Base-by-base conservation (phyloP, 192 early-diverging fungal genomes). In the Coemansia sp. region DNA sequence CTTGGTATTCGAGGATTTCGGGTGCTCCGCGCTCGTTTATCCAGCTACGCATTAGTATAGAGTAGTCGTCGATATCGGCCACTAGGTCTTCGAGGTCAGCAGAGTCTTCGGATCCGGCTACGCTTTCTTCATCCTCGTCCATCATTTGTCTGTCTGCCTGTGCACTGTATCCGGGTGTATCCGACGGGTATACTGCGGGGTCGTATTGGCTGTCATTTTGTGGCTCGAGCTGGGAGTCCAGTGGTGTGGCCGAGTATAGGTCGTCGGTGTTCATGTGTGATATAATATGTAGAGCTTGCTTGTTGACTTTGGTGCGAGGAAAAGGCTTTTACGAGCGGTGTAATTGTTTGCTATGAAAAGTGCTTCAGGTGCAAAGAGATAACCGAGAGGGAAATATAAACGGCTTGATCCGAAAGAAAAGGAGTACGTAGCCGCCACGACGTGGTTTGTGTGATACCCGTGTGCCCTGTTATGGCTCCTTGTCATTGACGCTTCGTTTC, bases 21-120 rank as follows among this genome's bases (percentile, higher is more conserved):
- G 66, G 65, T 30, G 65, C 52, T 26, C 37, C 52, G 11, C 66
- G 56, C 35, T 69, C 65, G 54, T 76, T 69, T 7, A 64, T 55
- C 72, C 60, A 60, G 2, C 43, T 48, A 22, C 67, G 57, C 42
- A 29, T 51, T 6, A 76, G 56, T 17, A 69, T 43, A 6, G 38
- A 36, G 18, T 60, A 39, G 44, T 76, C 72, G 27, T 67, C 71
- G n/a, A n/a, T n/a, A 10, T 67, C 63, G 3, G 15, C 6, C 11
- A 50, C 22, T 11, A 63, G 54, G 9, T 58, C 67, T 3, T 55
- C 47, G 8, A 37, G 39, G 0, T 57, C 55, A 1, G 53, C 51
- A 0, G 48, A 46, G 4, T 51, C 44, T 33, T 55, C 48, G 1
- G 34, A 8, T 15, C 25, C 44, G 4, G 39, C 46, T 2, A 49